Base-by-base conservation (phyloP, 2,329 filamentous ascomycete species). In the Calonectria crousiana region DNA sequence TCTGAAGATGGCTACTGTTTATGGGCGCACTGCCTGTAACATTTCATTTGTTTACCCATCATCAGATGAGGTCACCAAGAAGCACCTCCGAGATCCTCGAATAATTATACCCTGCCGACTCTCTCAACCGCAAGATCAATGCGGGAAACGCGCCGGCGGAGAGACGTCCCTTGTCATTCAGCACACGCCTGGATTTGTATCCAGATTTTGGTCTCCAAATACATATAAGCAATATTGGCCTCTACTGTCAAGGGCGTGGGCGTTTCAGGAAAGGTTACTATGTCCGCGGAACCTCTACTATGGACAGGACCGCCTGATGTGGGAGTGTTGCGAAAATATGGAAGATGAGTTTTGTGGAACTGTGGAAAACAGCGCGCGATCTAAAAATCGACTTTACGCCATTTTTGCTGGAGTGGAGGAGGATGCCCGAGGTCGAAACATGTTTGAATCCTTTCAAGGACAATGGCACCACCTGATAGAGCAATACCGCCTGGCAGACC, bases 241-340 rank as follows among this genome's bases (percentile, higher is more conserved):
- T 9, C 69, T 71, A 2, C 60, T 66, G 4, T 66, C 69, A 3
- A 26, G 69, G 53, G 69, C 69, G 13, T 71, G 60, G 69, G 62
- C 51, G 1, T 66, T 71, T 41, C 60, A 71, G 20, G 60, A 71
- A 26, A 32, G 69, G 14, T 16, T 71, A 1, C 36, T 71, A 2
- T 71, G 69, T n/a, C 38, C 69, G 4, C 60, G 60, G 16, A 75
- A 73, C 10, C 69, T 75, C 30, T 73, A 73, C 26, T 71, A 75
- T 30, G 73, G 71, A 1, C 62, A 52, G 6, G 53, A 68, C 5
- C 26, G 53, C 1, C 49, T 75, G 2, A 38, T 68, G n/a, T 75
- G 71, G 71, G 74, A 73, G 49, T 75, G 74, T 9, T 75, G 71
- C 10, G 44, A 71, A 34, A 52, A 8, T 9, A 9, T 74, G 3